Percentiles rank a stretch among this genome's conserved stretches.
Conservation (phyloP, 352 stramenopile genomes). For the Phytophthora megakarya region DNA sequence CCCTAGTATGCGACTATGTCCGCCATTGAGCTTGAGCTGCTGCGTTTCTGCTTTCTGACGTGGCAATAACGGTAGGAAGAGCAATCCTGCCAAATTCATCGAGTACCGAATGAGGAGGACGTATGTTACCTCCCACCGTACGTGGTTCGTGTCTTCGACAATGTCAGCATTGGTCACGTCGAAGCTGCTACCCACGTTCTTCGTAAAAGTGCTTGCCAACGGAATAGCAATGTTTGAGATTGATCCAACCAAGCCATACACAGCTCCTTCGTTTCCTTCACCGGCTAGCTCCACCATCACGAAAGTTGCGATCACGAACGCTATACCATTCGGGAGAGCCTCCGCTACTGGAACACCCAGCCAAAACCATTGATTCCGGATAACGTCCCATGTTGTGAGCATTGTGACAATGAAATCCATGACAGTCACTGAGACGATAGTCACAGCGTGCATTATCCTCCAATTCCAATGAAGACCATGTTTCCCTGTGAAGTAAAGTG, state of each 20-base stretch:
- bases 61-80: constrained; percentile 47
- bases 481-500: constrained; percentile 39
- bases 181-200: constrained; percentile 44
- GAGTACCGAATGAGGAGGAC: constrained; percentile 44
- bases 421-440: constrained; percentile 28
- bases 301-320: constrained; percentile 47
- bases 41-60: constrained; percentile 49
- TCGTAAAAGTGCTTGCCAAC: constrained; percentile 41
- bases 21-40: constrained; percentile 42
- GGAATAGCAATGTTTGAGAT: constrained; percentile 44
- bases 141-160: constrained; percentile 31
- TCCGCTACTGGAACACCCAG: constrained; percentile 39
- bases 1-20: constrained; percentile 39
- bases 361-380: constrained; percentile 60
- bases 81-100: constrained; percentile 31
- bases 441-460: constrained; percentile 34
- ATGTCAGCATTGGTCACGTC: constrained; percentile 50
- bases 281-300: constrained; percentile 50
- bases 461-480: constrained; percentile 45
- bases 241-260: constrained; percentile 47
- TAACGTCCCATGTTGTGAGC: constrained; percentile 40
- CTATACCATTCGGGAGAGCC: constrained; percentile 39
- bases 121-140: constrained; percentile 47
- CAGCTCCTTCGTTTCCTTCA: constrained; percentile 46
- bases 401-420: constrained; percentile 39